Percentiles rank a stretch among this genome's conserved stretches.
Conservation (phyloP, 2,329 filamentous ascomycete species). For the Periconia digitata region DNA sequence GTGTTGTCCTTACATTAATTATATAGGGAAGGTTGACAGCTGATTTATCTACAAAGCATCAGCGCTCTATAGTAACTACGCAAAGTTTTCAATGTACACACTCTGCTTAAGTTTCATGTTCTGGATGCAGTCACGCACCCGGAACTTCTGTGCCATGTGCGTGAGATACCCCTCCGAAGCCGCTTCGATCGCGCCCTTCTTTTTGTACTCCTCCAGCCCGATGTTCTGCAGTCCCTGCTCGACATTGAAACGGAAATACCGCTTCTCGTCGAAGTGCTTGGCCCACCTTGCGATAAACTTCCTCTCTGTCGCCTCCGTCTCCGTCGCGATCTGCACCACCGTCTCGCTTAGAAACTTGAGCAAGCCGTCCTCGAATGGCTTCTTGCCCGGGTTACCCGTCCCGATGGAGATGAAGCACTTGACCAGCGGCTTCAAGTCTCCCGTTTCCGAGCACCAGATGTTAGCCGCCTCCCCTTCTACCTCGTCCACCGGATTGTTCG, state of each 20-base stretch:
- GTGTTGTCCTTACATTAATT: neutral
- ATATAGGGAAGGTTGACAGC: neutral
- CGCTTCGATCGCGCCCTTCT: conserved; percentile 6
- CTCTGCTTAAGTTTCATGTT: conserved; percentile 8
- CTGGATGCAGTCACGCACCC: conserved; percentile 8
- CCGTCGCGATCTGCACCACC: conserved; percentile 5
- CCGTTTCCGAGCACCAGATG: conserved; percentile 10
- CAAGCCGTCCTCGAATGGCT: conserved; percentile 9
- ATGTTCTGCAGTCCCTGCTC: conserved; percentile 12
- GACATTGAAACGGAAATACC: conserved; percentile 15
- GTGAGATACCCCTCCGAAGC: conserved; percentile 6
- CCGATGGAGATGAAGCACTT: conserved; percentile 15
- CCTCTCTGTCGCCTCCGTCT: conserved; percentile 12
- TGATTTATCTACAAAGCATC: conserved; percentile 11
- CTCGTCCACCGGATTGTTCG: conserved; percentile 49
- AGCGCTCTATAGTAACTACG: neutral
- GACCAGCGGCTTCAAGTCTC: conserved; percentile 12
- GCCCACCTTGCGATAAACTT: conserved; percentile 7
- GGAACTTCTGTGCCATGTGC: conserved; percentile 2
- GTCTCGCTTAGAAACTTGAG: conserved; percentile 3
- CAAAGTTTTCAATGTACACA: conserved; percentile 4
- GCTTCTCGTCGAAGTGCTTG: conserved; percentile 5
- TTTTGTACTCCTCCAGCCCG: conserved; percentile 11
- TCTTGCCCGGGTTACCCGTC: conserved; percentile 11
- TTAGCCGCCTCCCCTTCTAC: conserved; percentile 40